Conservation (phyloP, 345 rosid genomes). For the Hibiscus syriacus region DNA sequence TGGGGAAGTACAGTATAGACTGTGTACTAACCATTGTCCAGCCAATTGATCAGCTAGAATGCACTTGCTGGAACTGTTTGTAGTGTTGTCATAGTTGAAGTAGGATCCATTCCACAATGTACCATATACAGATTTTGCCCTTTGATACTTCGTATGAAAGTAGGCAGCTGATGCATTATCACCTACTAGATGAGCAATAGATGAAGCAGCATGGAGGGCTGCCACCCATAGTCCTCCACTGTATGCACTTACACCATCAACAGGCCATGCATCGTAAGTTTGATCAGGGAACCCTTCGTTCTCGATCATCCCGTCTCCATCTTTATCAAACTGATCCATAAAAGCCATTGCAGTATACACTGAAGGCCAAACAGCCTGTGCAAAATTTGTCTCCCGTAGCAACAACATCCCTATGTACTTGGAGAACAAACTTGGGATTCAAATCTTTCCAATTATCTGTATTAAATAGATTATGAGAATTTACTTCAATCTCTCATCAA, state of each 20-base stretch:
- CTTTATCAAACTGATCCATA: constrained; percentile 79
- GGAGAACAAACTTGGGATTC: constrained; percentile 76
- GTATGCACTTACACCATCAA: constrained; percentile 58
- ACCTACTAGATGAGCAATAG: constrained; percentile 50
- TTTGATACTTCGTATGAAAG: constrained; percentile 52
- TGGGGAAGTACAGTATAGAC: no score
- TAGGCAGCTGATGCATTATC: constrained; percentile 40
- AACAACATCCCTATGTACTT: constrained; percentile 53
- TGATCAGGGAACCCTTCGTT: constrained; percentile 84
- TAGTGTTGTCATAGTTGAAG: constrained; percentile 55
- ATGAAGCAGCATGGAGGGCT: constrained; percentile 70
- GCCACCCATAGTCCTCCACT: constrained; percentile 84
- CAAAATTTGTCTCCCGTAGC: constrained; percentile 65
- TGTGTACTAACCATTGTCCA: constrained; percentile 56
- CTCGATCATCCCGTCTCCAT: constrained; percentile 79
- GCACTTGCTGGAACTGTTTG: constrained; percentile 39
- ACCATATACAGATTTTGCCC: constrained; percentile 48
- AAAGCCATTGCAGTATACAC: constrained; percentile 65
- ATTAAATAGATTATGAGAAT: constrained; percentile 49
- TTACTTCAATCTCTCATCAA: no score
- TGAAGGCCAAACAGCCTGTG: constrained; percentile 62
- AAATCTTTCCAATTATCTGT: constrained; percentile 73
- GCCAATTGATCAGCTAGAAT: constrained; percentile 82
- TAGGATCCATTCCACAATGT: constrained; percentile 82
- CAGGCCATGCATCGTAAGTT: constrained; percentile 73